Base-by-base conservation (phyloP, 2,329 filamentous ascomycete genomes). In the Penicillium paneum region DNA sequence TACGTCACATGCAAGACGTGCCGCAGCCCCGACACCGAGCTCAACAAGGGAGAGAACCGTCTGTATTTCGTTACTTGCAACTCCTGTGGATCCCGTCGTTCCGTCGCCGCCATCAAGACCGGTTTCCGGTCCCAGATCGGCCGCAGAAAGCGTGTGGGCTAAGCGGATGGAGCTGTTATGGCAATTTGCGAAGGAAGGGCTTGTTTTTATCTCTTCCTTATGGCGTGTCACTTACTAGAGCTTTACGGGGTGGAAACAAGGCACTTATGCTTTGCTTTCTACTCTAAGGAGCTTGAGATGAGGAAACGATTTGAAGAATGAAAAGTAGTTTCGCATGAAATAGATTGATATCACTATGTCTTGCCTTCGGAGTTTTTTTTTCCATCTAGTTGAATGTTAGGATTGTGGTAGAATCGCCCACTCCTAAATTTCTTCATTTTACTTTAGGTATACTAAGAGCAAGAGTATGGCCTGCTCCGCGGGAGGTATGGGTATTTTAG, bases 111-210 rank as follows among this genome's bases (percentile, higher is more conserved):
- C 65, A 99, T 99, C 88, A 99, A 99, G 87, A 96, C 91, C 59
- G 94, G 94, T 91, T 99, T 99, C 91, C 95, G 92, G 71, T 94
- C 94, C 76, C 94, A 97, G 80, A 90, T 99, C 76, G 94, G 94
- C 76, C 97, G 97, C 89, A 89, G 94, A 84, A 94, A 87, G 83
- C 95, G 95, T 85, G 85, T 90, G 76, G 89, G 83, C 76, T 95
- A 91, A 82, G 67, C 53, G 54, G 49, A 59, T 54, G 47, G 48
- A 35, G 45, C 44, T 52, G 31, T 49, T 44, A 44, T 49, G 41
- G 48, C 42, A 57, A 52, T 52, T 57, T 56, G 40, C 54, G 57
- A 54, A 53, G 56, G 47, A 52, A 59, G 55, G 52, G 55, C 46
- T 60, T 53, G 50, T 57, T 59, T 53, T 56, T 59, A 56, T 59